Evolutionary conservation across 2,329 filamentous ascomycete genomes (phyloP).

Genomic region (Elsinoe ampelina): DNA sequence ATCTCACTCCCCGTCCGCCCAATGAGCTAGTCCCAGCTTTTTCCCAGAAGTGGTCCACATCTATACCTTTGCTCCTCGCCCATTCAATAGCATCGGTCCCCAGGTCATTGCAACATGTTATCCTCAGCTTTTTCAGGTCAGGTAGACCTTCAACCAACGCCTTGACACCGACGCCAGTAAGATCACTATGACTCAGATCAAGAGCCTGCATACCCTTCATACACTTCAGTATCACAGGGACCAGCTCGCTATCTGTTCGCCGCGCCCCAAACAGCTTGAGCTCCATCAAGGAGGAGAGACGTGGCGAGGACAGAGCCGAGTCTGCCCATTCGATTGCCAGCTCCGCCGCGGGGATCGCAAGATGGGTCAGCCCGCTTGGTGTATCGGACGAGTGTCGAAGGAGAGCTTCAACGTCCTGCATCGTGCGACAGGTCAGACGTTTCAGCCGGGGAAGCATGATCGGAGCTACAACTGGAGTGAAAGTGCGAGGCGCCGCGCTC

Average conservation of each 20-base stretch:
- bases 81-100: conserved; percentile 34
- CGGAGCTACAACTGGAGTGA: background rate
- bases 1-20: background rate
- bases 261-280: conserved; percentile 9
- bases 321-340: conserved; percentile 2
- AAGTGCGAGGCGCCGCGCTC: background rate
- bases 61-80: conserved; percentile 29
- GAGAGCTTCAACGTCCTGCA: conserved; percentile 3
- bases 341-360: background rate
- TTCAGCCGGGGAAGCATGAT: background rate
- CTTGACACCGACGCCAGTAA: conserved; percentile 35
- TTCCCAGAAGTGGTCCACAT: conserved; percentile 19
- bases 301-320: conserved; percentile 6
- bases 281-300: conserved; percentile 7
- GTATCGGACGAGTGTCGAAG: background rate
- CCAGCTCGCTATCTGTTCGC: conserved; percentile 7
- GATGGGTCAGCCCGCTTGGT: background rate
- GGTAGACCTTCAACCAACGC: conserved; percentile 25
- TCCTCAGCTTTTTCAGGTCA: conserved; percentile 14
- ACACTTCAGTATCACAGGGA: conserved; percentile 2
- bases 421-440: background rate
- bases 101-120: conserved; percentile 30
- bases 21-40: background rate
- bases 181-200: conserved; percentile 29
- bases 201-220: conserved; percentile 22